Evolutionary conservation across 2,329 filamentous ascomycete genomes (phyloP), one percentile per base, ranked within the genome.

Genomic region (Neodidymelliopsis sp.): DNA sequence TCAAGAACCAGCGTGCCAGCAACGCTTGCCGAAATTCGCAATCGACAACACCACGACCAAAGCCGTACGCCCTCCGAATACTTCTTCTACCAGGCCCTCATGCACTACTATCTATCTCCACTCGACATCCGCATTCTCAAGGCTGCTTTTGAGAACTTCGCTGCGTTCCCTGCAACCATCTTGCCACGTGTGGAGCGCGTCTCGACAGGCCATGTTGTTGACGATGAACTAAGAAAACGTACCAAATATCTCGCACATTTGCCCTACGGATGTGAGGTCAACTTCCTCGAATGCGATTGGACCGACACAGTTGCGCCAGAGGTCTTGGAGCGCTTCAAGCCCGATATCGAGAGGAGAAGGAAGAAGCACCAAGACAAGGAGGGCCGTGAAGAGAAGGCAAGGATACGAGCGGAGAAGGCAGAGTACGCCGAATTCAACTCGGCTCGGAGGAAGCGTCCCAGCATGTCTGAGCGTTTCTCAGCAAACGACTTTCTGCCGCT

Each of bases 241-340:
- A 86, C 90, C 45, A 96, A 94, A 69, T 97, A 96, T 58, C 81
- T 97, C 3, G 84, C 85, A 1, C 92, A 97, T 71, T 80, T 97
- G 5, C 92, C 92, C 0, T 86, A 89, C 39, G 92, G 92, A n/a
- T 96, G 91, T 69, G 88, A 96, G 58, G 89, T 97, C 30, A 91
- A 82, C 58, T 96, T 96, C 63, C 74, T 97, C 1, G 92, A 97
- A 74, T 97, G 92, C 66, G 91, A 97, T 70, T 97, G 92, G 92
- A 91, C 90, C 3, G 91, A 96, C 59, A 89, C 94, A 27, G 89
- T 97, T 4, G 81, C 85, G 3, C 80, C 85, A 1, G 87, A 90
- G 39, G 82, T 90, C 3, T 77, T 97, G n/a, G 85, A 85, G 28
- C 81, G 81, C 1, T 97, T 96, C 72, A 78, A 81, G n/a, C 75